These are phyloP conservation scores for Diaporthe eres DNA, from an alignment of 2,329 filamentous ascomycete species.

Conservation along the genomic window DNA sequence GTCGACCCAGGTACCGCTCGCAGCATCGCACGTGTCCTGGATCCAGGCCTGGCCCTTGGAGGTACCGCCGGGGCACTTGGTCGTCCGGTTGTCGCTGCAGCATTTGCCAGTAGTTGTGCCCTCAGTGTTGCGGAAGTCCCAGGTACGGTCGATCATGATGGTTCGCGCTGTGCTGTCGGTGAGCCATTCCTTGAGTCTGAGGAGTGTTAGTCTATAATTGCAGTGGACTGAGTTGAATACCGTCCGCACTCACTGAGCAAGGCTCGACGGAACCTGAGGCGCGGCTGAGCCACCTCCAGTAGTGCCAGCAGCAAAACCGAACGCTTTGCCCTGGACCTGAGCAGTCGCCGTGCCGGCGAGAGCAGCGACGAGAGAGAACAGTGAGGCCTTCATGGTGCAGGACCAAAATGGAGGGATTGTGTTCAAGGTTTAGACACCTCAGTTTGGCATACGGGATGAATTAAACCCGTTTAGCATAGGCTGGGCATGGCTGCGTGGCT, in stretches of 20 bases:
- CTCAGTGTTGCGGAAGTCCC: slow-evolving; percentile 69
- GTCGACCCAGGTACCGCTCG: slow-evolving; percentile 54
- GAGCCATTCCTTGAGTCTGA: slow-evolving; percentile 64
- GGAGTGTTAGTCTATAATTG: neutral
- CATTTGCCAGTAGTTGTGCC: slow-evolving; percentile 66
- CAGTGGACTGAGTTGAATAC: neutral
- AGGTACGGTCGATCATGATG: slow-evolving; percentile 70
- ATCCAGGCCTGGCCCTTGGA: slow-evolving; percentile 71
- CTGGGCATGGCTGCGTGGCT: neutral
- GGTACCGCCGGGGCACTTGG: slow-evolving; percentile 70
- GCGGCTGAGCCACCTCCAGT: slow-evolving; percentile 69
- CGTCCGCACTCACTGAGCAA: slow-evolving; percentile 58
- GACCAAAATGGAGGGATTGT: neutral
- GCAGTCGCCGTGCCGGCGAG: slow-evolving; percentile 3
- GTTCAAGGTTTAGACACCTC: neutral
- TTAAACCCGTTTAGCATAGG: neutral
- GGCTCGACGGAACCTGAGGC: slow-evolving; percentile 66
- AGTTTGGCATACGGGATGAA: neutral
- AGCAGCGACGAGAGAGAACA: neutral
- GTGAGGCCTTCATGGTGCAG: neutral
- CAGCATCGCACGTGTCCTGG: slow-evolving; percentile 68
- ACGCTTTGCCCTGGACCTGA: slow-evolving; percentile 7
- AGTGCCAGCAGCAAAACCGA: slow-evolving; percentile 63
- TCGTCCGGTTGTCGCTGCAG: slow-evolving; percentile 72
- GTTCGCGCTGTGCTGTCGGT: slow-evolving; percentile 65